Base-by-base conservation (phyloP, 306 rosid species). In the Senna siamea region DNA sequence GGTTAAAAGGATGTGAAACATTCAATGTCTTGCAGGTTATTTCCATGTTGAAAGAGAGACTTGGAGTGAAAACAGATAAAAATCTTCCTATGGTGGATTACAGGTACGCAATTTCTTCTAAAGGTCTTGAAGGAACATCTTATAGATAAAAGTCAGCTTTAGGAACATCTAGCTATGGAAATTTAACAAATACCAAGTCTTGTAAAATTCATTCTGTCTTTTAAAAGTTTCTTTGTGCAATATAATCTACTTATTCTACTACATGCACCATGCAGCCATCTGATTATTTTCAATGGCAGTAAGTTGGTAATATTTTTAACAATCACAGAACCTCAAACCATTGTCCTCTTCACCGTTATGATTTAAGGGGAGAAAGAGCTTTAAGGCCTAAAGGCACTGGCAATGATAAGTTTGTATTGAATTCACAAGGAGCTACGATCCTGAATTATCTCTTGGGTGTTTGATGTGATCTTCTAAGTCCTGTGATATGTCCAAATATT, bases 31-130 rank as follows among this genome's bases (percentile, higher is more conserved):
- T 81, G 80, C 88, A 94, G 97, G 90, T 94, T 80, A 82, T 88
- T 67, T 44, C 90, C 54, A 87, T 73, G 89, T 74, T 94, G 87
- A 87, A 76, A 83, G 88, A 88, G 72, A 91, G 90, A 78, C 95
- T 89, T 66, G 87, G 87, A 71, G 76, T 94, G 62, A 48, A 82
- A 54, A 81, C 70, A 43, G 87, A 87, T 70, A 85, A 89, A 80
- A 68, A 69, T 19, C 85, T 84, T 73, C 85, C 92, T 66, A 72
- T 85, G 86, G 90, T 91, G 76, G 93, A 88, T 81, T 88, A 85
- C 95, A 91, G 95, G 98, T 93, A 78, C 26, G 34, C 58, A 44
- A 58, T 53, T 41, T 69, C 15, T 61, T 73, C 19, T 48, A 10
- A 47, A 60, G 12, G 55, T 66, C 12, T 75, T 14, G 52, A 79